Conservation (phyloP, 257 asterid genomes). For the Solanum lignicaule region DNA sequence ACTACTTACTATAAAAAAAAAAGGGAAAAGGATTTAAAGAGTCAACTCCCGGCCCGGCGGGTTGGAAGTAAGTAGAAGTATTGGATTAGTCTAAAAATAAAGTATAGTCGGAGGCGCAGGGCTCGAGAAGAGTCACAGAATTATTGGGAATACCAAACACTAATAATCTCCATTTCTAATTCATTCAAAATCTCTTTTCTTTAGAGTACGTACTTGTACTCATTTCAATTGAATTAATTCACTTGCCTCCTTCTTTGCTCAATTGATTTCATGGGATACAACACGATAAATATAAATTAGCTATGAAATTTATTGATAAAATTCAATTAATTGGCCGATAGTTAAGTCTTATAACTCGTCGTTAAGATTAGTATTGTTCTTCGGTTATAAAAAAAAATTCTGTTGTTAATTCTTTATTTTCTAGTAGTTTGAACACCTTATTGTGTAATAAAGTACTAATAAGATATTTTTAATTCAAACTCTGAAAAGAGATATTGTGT, state of each 20-base stretch:
- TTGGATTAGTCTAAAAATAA: not conserved
- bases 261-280: not conserved
- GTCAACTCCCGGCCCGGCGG: not conserved
- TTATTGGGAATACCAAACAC: constrained; percentile 18
- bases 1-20: too few relatives aligned
- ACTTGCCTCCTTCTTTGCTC: not conserved
- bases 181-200: not conserved
- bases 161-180: not conserved
- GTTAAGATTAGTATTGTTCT: too few relatives aligned
- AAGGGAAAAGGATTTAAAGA: not conserved
- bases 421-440: too few relatives aligned
- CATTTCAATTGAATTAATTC: not conserved
- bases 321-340: too few relatives aligned
- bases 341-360: too few relatives aligned
- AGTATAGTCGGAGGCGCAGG: constrained; percentile 9
- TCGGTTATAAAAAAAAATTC: too few relatives aligned
- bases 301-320: too few relatives aligned
- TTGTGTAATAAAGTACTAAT: too few relatives aligned
- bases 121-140: constrained; percentile 22
- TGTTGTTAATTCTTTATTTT: too few relatives aligned
- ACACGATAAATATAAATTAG: too few relatives aligned
- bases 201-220: not conserved
- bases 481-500: too few relatives aligned
- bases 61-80: not conserved
- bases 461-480: too few relatives aligned